Conservation (phyloP, 2,329 filamentous ascomycete species). For the Moelleriella libera region DNA sequence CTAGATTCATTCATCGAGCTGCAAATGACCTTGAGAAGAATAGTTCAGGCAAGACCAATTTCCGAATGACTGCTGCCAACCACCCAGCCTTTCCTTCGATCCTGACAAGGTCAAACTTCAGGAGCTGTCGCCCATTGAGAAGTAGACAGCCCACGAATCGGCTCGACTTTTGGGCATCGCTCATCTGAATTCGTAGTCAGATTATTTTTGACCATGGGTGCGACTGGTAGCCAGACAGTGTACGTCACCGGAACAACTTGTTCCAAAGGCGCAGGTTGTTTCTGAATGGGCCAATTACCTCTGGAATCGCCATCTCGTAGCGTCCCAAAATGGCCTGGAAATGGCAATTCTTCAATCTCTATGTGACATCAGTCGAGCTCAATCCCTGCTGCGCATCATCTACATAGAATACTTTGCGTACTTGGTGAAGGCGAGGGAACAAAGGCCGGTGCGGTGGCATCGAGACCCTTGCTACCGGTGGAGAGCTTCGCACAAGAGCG, state of each 20-base stretch:
- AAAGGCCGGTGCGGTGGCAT: background rate
- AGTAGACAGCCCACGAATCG: background rate
- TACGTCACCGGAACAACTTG: background rate
- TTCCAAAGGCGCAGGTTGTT: background rate
- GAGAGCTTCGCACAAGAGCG: conserved; percentile 1
- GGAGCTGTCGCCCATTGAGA: too few species aligned
- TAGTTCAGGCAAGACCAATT: too few species aligned
- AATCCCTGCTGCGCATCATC: background rate
- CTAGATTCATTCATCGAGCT: too few species aligned
- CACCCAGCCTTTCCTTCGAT: too few species aligned
- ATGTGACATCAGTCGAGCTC: background rate
- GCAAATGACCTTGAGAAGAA: too few species aligned
- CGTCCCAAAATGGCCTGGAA: conserved; percentile 1
- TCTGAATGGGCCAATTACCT: background rate
- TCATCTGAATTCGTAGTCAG: background rate
- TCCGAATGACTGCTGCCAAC: too few species aligned
- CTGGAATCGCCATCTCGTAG: background rate
- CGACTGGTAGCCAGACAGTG: conserved; percentile 1
- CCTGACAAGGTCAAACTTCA: too few species aligned
- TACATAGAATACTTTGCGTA: background rate
- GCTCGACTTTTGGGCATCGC: background rate
- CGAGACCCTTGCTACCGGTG: background rate
- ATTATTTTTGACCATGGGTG: background rate
- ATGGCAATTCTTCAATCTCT: background rate
- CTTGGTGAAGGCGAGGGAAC: background rate